A percentile compares a stretch with the other conserved stretches of the same genome.
phyloP scores from a whole-genome alignment of 257 asterid species.

The Apocynum venetum region DNA sequence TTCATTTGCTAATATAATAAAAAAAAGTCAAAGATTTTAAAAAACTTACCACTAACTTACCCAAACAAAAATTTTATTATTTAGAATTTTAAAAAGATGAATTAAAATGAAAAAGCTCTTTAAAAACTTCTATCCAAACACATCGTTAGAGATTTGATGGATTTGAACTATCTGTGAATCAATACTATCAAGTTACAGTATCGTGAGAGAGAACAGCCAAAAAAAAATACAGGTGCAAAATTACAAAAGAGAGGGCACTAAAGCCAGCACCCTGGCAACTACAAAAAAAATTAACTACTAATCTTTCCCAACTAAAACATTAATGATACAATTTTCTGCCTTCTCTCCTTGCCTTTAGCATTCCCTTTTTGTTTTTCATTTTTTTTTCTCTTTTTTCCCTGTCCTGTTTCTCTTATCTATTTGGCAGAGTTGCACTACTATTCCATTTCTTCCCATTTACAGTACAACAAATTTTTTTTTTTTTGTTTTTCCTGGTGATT shows the following conservation, averaged over 20 bases:
- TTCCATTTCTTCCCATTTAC: slow-evolving; percentile 41
- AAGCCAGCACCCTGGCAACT: slow-evolving; percentile 32
- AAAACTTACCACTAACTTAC: too few species aligned
- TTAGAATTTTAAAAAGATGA: too few species aligned
- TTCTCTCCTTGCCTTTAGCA: slow-evolving; percentile 11
- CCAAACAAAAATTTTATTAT: too few species aligned
- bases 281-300: slow-evolving; percentile 46
- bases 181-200: slow-evolving; percentile 45
- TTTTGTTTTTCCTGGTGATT: slow-evolving; percentile 6
- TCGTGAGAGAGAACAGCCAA: slow-evolving; percentile 3
- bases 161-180: slow-evolving; percentile 38
- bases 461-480: slow-evolving; percentile 31
- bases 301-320: slow-evolving; percentile 40
- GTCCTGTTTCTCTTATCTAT: slow-evolving; percentile 14
- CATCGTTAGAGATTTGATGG: slow-evolving; percentile 3
- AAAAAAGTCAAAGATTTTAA: too few species aligned
- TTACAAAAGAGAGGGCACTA: slow-evolving; percentile 32
- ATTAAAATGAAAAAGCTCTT: too few species aligned
- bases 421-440: slow-evolving; percentile 23
- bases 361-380: background rate
- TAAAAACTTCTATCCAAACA: background rate
- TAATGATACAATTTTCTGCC: slow-evolving; percentile 38
- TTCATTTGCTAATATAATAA: too few species aligned
- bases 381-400: background rate
- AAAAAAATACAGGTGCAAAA: slow-evolving; percentile 19